A percentile compares a stretch with the other conserved stretches of the same genome.
Evolutionary conservation across 805 yeast genomes (phyloP).

Genomic region (Teunomyces stri): DNA sequence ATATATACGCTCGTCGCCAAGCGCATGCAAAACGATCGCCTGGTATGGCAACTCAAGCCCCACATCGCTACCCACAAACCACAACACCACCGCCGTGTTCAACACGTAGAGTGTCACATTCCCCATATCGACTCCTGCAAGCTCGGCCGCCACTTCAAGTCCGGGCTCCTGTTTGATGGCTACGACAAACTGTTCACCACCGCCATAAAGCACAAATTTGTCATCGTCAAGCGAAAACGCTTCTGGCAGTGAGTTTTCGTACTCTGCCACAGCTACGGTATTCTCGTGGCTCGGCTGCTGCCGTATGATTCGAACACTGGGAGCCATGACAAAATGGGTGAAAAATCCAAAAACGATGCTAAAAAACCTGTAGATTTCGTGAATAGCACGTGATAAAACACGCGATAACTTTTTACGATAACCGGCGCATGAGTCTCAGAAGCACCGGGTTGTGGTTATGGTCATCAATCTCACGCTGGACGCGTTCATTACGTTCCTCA

Average conservation of each 20-base stretch:
- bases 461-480: conserved; percentile 35
- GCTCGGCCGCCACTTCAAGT: conserved; percentile 10
- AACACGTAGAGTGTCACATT: conserved; percentile 29
- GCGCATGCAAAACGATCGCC: conserved; percentile 31
- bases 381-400: neutral
- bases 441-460: conserved; percentile 32
- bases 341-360: no score
- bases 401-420: conserved; percentile 16
- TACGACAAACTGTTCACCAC: conserved; percentile 22
- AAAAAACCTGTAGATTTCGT: no score
- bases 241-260: conserved; percentile 39
- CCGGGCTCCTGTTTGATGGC: conserved; percentile 15
- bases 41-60: conserved; percentile 39
- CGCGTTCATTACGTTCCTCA: conserved; percentile 44
- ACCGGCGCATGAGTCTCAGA: conserved; percentile 36
- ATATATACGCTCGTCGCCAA: conserved; percentile 23
- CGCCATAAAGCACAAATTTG: conserved; percentile 41
- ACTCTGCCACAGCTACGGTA: conserved; percentile 32
- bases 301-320: conserved; percentile 11
- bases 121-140: conserved; percentile 8
- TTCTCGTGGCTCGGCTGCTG: conserved; percentile 41
- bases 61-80: conserved; percentile 18
- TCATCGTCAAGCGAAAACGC: conserved; percentile 36
- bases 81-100: conserved; percentile 32
- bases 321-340: conserved; percentile 2